Evolutionary conservation across 2,329 filamentous ascomycete species (phyloP).

Genomic region (Raffaelea albimanens): DNA sequence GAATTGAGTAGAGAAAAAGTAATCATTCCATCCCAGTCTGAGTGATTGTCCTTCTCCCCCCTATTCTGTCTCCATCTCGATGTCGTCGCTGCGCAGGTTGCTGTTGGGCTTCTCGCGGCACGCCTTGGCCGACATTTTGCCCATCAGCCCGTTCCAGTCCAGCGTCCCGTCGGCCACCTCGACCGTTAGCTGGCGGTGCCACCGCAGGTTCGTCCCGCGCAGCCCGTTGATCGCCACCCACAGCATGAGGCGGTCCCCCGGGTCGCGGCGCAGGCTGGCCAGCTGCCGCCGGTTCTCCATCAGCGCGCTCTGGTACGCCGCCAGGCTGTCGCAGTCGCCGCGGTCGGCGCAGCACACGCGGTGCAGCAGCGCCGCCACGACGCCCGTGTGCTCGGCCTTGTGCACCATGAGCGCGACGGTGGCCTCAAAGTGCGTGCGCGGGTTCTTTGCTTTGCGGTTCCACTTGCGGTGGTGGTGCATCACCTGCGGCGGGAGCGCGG

Average conservation of each 20-base stretch:
- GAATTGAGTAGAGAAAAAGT: no score
- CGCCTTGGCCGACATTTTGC: slow-evolving; percentile 6
- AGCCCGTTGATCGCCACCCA: slow-evolving; percentile 10
- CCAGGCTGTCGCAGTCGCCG: slow-evolving; percentile 8
- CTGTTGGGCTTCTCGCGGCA: slow-evolving; percentile 2
- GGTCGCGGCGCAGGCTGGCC: slow-evolving; percentile 5
- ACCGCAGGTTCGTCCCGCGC: slow-evolving; percentile 3
- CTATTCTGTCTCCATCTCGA: no score
- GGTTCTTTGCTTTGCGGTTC: slow-evolving; percentile 4
- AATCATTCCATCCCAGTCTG: no score
- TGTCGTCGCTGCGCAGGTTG: no score
- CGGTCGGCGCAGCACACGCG: slow-evolving; percentile 8
- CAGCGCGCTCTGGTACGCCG: slow-evolving; percentile 10
- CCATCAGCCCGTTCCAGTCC: slow-evolving; percentile 11
- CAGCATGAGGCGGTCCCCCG: slow-evolving; percentile 10
- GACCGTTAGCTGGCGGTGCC: slow-evolving; percentile 4
- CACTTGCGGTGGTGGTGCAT: neutral
- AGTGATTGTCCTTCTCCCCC: no score
- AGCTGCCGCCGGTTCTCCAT: slow-evolving; percentile 8
- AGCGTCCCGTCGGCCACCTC: slow-evolving; percentile 1
- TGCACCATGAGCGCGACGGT: slow-evolving; percentile 7
- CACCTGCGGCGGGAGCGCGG: neutral
- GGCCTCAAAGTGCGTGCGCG: slow-evolving; percentile 7
- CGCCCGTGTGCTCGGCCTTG: slow-evolving; percentile 5
- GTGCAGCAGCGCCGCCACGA: slow-evolving; percentile 6